Evolutionary conservation across 2,329 filamentous ascomycete species (phyloP).

Genomic region (Venturia aucupariae): DNA sequence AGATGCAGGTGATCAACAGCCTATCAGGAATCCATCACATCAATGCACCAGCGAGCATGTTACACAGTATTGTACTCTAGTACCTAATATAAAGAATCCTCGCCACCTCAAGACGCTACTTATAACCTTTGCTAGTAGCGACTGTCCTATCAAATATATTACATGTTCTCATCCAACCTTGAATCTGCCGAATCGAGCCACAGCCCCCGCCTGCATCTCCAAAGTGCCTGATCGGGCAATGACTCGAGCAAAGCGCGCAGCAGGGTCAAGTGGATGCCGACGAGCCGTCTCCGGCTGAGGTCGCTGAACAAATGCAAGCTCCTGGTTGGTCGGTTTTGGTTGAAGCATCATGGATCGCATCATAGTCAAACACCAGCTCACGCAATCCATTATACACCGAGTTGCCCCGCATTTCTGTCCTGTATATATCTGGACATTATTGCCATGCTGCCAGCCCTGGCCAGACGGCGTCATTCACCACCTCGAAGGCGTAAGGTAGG

Average conservation of each 20-base stretch:
- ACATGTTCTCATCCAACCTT: too few species aligned
- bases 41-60: too few species aligned
- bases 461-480: not conserved
- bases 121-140: too few species aligned
- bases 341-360: not conserved
- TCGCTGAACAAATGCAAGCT: not conserved
- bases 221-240: not conserved
- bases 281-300: not conserved
- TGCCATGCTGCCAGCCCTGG: not conserved
- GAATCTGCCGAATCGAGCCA: too few species aligned
- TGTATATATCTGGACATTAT: not conserved
- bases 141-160: too few species aligned
- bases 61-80: too few species aligned
- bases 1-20: too few species aligned
- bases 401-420: not conserved
- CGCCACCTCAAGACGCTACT: too few species aligned
- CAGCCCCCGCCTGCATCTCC: too few species aligned
- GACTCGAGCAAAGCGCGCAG: not conserved
- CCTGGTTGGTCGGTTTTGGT: not conserved
- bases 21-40: too few species aligned
- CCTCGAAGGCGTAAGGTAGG: not conserved
- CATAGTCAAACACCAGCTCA: slow-evolving; percentile 1
- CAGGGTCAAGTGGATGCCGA: not conserved
- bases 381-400: not conserved
- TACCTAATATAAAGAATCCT: too few species aligned